Percentiles rank a stretch among this genome's conserved stretches.
These are phyloP conservation scores for Gossypium turneri DNA, from an alignment of 345 rosid species.

Conservation along the genomic window DNA sequence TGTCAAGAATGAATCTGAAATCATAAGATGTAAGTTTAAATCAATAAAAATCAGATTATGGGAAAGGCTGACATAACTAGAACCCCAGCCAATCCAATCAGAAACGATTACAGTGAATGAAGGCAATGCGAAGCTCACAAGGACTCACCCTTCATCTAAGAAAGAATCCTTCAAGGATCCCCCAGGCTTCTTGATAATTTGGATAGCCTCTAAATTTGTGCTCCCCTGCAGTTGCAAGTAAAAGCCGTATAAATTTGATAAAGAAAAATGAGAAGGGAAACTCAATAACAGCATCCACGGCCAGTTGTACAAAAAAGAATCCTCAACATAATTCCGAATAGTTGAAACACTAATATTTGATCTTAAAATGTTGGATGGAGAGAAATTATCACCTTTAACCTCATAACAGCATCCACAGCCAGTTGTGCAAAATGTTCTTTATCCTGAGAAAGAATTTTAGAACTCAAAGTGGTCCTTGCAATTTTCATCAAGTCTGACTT, in stretches of 20 bases:
- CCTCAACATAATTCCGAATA: not conserved
- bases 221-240: conserved; percentile 64
- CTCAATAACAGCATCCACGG: not conserved
- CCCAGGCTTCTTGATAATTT: conserved; percentile 96
- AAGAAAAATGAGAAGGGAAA: not conserved
- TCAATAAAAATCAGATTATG: not conserved
- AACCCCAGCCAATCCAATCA: not conserved
- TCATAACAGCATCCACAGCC: conserved; percentile 93
- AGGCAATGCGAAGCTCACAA: not conserved
- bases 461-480: conserved; percentile 87
- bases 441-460: conserved; percentile 91
- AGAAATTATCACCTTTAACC: conserved; percentile 56
- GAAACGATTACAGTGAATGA: not conserved
- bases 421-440: conserved; percentile 82
- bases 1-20: conserved; percentile 91
- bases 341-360: not conserved
- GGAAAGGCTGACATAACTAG: not conserved
- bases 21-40: conserved; percentile 14
- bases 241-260: not conserved
- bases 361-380: not conserved
- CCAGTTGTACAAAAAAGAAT: no score
- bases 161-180: conserved; percentile 92
- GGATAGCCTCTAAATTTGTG: conserved; percentile 92
- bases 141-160: conserved; percentile 90
- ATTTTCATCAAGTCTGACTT: conserved; percentile 80